Base-by-base conservation (phyloP, 2,329 filamentous ascomycete species). In the Fusarium guadeloupense region DNA sequence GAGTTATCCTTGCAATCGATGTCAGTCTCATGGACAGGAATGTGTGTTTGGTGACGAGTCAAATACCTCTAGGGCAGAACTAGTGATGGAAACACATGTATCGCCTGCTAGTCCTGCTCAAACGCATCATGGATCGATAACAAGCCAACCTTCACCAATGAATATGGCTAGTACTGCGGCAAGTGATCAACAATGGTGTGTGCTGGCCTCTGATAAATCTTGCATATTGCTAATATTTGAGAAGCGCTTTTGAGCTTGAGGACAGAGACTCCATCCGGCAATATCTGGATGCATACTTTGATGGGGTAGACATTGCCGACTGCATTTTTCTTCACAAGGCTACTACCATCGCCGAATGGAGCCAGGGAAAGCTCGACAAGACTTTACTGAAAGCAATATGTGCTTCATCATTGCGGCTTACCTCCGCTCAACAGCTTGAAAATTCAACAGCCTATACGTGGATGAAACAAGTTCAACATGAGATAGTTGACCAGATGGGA, bases 1-100 rank as follows among this genome's bases (percentile, higher is more conserved):
- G 1, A 62, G 39, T 1, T 43, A 62, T 9, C 74, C 75, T 8
- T 77, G 75, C 17, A 33, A 25, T 20, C 63, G 73, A 51, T 77
- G 75, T 52, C 58, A 52, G n/a, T 66, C 63, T 6, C 58, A 58
- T 1, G 44, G 48, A 0, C 49, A 56, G 2, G 45, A 42, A 4
- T 71, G 67, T 26, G 1, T 44, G 0, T 66, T 66, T 12, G 38
- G 37, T 1, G 33, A 30, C 13, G 21, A 45, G 0, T 17, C 9
- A 9, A 13, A 14, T 3, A n/a, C 13, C 1, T 21, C 21, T 0
- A 43, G 14, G 9, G 25, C 30, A 13, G 50, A 51, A 1, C 4
- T 9, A 3, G 33, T 7, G 1, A 23, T 38, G 4, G 54, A 61
- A 7, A 21, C 33, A 2, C 31, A 63, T 33, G 37, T 30, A 13